Evolutionary conservation across 768 basidiomycete species (phyloP).

Genomic region (Pleurotus citrinopileatus): DNA sequence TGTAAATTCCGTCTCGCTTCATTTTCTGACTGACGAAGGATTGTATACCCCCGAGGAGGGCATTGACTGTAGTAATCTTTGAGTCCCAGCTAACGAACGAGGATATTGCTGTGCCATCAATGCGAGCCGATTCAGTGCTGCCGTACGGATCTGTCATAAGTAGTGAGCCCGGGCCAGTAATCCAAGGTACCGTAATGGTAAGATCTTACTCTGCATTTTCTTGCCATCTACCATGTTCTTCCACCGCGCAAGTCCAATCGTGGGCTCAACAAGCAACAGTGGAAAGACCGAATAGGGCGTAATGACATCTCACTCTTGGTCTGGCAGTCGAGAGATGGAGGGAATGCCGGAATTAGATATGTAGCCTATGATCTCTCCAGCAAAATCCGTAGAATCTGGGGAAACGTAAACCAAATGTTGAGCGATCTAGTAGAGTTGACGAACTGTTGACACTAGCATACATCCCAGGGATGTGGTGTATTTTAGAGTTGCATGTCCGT

Average conservation of each 20-base stretch:
- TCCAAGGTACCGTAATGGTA: not conserved
- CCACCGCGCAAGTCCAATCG: constrained; percentile 21
- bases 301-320: constrained; percentile 23
- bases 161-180: not conserved
- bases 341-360: constrained; percentile 23
- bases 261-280: constrained; percentile 19
- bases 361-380: constrained; percentile 22
- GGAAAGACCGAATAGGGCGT: constrained; percentile 23
- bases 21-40: constrained; percentile 18
- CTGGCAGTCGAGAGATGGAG: constrained; percentile 19
- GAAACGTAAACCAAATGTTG: not conserved
- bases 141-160: constrained; percentile 17
- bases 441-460: constrained; percentile 20
- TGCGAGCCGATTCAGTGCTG: constrained; percentile 20
- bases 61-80: constrained; percentile 21
- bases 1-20: constrained; percentile 17
- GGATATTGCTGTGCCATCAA: constrained; percentile 20
- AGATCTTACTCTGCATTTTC: constrained; percentile 19
- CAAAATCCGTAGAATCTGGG: constrained; percentile 18
- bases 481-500: constrained; percentile 20
- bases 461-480: constrained; percentile 19
- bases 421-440: not conserved
- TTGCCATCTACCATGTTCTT: constrained; percentile 20
- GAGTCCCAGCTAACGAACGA: constrained; percentile 24
- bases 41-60: constrained; percentile 18